These are phyloP conservation scores for Dactylellina cionopaga DNA, from an alignment of 2,329 filamentous ascomycete genomes.

Conservation along the genomic window DNA sequence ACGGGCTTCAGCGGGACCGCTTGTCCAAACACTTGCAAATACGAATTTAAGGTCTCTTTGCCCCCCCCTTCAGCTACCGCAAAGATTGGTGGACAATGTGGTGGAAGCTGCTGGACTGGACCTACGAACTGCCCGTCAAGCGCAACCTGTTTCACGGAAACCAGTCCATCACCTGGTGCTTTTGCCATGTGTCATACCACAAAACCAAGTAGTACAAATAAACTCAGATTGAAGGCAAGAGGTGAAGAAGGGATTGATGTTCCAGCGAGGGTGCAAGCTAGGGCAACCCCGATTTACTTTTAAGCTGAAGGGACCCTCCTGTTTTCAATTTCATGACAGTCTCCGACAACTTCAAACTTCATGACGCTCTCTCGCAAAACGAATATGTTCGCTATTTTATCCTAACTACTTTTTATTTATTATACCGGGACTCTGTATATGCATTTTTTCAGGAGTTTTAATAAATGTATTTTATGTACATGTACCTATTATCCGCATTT, in stretches of 20 bases:
- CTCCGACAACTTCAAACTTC: slow-evolving; percentile 5
- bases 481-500: slow-evolving; percentile 11
- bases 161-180: slow-evolving; percentile 15
- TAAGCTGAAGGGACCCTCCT: background rate
- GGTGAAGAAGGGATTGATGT: slow-evolving; percentile 34
- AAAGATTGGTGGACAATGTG: slow-evolving; percentile 35
- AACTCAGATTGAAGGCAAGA: slow-evolving; percentile 19
- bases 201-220: background rate
- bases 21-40: slow-evolving; percentile 32
- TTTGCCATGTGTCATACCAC: slow-evolving; percentile 44
- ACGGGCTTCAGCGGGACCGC: slow-evolving; percentile 8
- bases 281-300: slow-evolving; percentile 36
- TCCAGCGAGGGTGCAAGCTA: slow-evolving; percentile 38
- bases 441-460: slow-evolving; percentile 27
- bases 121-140: slow-evolving; percentile 41
- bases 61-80: slow-evolving; percentile 39
- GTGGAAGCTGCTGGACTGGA: slow-evolving; percentile 45
- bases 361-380: slow-evolving; percentile 1
- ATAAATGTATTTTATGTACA: slow-evolving; percentile 20
- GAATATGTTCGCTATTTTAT: background rate
- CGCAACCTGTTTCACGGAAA: slow-evolving; percentile 40
- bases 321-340: slow-evolving; percentile 1
- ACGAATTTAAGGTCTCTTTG: slow-evolving; percentile 14
- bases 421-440: background rate
- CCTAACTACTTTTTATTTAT: slow-evolving; percentile 14